Conservation (phyloP, 164 flowering plant genomes). For the Magnolia kwangsiensis region DNA sequence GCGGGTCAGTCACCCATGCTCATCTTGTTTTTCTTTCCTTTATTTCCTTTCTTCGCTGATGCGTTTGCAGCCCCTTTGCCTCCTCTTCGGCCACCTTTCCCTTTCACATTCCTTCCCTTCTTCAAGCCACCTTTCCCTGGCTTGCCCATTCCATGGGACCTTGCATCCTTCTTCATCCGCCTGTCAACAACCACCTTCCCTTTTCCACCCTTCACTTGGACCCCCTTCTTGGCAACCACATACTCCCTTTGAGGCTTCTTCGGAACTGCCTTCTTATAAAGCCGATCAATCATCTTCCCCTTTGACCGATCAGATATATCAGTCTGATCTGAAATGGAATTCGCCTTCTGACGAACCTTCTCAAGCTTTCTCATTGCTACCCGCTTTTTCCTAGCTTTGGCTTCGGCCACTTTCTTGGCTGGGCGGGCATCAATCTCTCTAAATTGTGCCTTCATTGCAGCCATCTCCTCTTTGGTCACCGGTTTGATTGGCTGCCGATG, state of each 20-base stretch:
- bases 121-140: conserved; percentile 42
- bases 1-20: background rate
- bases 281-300: conserved; percentile 43
- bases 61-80: conserved; percentile 31
- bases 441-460: conserved; percentile 82
- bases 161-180: conserved; percentile 85
- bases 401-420: conserved; percentile 88
- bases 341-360: conserved; percentile 80
- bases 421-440: conserved; percentile 91
- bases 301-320: conserved; percentile 53
- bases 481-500: conserved; percentile 67
- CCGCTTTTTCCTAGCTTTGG: conserved; percentile 90
- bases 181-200: conserved; percentile 84
- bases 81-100: conserved; percentile 31
- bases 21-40: background rate
- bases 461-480: conserved; percentile 81
- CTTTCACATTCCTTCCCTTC: conserved; percentile 52
- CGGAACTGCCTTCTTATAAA: conserved; percentile 75
- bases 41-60: background rate
- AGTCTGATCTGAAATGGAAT: conserved; percentile 69
- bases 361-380: conserved; percentile 72
- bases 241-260: conserved; percentile 74
- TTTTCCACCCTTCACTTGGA: conserved; percentile 72
- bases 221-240: conserved; percentile 97
- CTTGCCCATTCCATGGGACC: conserved; percentile 50